A percentile compares a stretch with the other conserved stretches of the same genome.
Conservation (phyloP, 345 rosid genomes). For the Sisymbrium altissimum region DNA sequence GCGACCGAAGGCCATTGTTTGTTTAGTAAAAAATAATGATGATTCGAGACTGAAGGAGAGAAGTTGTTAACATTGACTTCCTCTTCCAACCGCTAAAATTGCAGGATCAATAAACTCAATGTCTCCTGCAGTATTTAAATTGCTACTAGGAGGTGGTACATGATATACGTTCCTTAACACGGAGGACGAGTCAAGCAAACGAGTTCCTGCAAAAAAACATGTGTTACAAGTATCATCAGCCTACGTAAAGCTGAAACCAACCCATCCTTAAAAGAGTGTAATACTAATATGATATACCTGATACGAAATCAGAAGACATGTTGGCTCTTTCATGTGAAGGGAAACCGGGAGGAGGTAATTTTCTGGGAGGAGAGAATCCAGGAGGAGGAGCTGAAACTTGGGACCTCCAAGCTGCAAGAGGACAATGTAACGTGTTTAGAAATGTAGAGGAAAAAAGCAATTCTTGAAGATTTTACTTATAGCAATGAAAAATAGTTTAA, state of each 20-base stretch:
- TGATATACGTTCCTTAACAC: constrained; percentile 50
- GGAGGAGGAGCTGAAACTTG: constrained; percentile 85
- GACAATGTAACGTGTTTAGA: neutral
- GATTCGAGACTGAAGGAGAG: constrained; percentile 29
- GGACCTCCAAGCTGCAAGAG: constrained; percentile 41
- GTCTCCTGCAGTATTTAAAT: constrained; percentile 44
- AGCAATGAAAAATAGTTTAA: neutral
- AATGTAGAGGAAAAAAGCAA: neutral
- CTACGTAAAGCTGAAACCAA: neutral
- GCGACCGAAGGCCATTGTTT: neutral
- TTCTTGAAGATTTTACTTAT: neutral
- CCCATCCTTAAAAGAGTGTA: neutral
- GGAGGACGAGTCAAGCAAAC: constrained; percentile 46
- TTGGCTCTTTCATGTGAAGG: constrained; percentile 60
- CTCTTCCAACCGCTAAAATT: constrained; percentile 90
- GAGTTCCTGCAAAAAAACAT: constrained; percentile 43
- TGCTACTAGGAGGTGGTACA: constrained; percentile 40
- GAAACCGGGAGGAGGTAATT: constrained; percentile 95
- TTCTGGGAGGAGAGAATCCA: constrained; percentile 74
- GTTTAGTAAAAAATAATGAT: neutral
- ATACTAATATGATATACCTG: constrained; percentile 46
- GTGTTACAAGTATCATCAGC: neutral
- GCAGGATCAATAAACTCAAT: constrained; percentile 93
- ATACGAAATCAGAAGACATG: constrained; percentile 40
- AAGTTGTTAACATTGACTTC: constrained; percentile 42